Evolutionary conservation across 2,329 filamentous ascomycete genomes (phyloP).

Genomic region (Penicillium sp.): DNA sequence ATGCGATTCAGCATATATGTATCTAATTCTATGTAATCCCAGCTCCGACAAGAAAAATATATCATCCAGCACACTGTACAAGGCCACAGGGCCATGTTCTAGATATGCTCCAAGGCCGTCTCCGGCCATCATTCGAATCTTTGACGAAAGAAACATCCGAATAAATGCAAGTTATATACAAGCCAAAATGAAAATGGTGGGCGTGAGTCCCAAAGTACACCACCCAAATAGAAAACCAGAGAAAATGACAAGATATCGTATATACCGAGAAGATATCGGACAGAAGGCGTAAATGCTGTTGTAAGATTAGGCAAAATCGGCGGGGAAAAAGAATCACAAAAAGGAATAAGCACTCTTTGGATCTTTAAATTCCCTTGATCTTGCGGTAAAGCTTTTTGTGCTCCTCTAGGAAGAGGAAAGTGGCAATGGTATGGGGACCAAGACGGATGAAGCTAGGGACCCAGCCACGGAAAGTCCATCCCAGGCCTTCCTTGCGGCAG

Average conservation of each 20-base stretch:
- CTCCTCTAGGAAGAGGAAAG: slow-evolving; percentile 65
- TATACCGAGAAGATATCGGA: slow-evolving; percentile 13
- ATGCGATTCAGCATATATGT: slow-evolving; percentile 20
- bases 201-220: slow-evolving; percentile 10
- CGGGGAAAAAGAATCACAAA: slow-evolving; percentile 1
- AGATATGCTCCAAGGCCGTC: not conserved
- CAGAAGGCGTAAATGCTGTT: slow-evolving; percentile 8
- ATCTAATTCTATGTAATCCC: slow-evolving; percentile 25
- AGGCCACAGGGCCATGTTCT: not conserved
- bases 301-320: slow-evolving; percentile 1
- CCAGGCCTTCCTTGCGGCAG: slow-evolving; percentile 56
- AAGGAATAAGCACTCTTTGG: slow-evolving; percentile 11
- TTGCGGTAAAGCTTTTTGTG: slow-evolving; percentile 62
- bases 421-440: slow-evolving; percentile 65
- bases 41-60: slow-evolving; percentile 8
- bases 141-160: slow-evolving; percentile 6
- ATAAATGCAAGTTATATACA: slow-evolving; percentile 26
- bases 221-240: slow-evolving; percentile 15
- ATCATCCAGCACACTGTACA: slow-evolving; percentile 13
- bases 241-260: slow-evolving; percentile 9
- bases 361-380: slow-evolving; percentile 44
- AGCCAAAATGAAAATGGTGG: slow-evolving; percentile 13
- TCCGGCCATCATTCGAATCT: not conserved
- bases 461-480: slow-evolving; percentile 67
- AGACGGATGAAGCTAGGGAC: slow-evolving; percentile 65